Conservation (phyloP, 306 rosid genomes). For the Astragalus membranaceus region DNA sequence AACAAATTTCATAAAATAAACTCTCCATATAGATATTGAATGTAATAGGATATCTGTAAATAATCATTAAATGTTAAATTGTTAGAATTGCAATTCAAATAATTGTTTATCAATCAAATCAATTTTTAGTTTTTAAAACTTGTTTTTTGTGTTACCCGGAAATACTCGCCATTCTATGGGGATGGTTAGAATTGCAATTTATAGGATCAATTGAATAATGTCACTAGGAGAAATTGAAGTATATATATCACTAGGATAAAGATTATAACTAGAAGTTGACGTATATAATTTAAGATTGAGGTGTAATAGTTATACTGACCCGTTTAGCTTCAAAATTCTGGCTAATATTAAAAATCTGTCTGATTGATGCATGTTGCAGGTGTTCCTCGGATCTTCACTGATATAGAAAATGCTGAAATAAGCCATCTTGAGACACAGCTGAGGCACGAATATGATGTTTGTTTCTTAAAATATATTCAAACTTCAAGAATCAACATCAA, state of each 20-base stretch:
- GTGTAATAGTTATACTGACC: background rate
- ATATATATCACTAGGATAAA: background rate
- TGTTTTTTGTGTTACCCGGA: background rate
- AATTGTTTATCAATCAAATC: background rate
- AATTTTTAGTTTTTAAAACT: background rate
- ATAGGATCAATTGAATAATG: background rate
- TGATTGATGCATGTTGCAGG: constrained; percentile 44
- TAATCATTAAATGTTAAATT: background rate
- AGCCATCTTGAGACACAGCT: constrained; percentile 44
- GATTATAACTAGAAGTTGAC: background rate
- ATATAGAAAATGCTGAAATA: constrained; percentile 64
- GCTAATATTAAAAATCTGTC: constrained; percentile 7
- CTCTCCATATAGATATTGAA: background rate
- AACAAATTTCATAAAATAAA: no score
- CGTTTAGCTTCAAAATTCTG: background rate
- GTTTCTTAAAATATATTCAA: constrained; percentile 62
- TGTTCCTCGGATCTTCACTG: constrained; percentile 87
- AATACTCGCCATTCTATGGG: background rate
- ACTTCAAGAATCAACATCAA: constrained; percentile 90
- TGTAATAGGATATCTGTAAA: background rate
- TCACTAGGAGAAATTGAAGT: background rate
- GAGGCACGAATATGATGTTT: constrained; percentile 46
- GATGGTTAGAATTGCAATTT: background rate
- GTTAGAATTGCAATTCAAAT: background rate
- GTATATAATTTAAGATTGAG: background rate